Evolutionary conservation across 345 rosid genomes (phyloP).

Genomic region (Streptanthus diversifolius): DNA sequence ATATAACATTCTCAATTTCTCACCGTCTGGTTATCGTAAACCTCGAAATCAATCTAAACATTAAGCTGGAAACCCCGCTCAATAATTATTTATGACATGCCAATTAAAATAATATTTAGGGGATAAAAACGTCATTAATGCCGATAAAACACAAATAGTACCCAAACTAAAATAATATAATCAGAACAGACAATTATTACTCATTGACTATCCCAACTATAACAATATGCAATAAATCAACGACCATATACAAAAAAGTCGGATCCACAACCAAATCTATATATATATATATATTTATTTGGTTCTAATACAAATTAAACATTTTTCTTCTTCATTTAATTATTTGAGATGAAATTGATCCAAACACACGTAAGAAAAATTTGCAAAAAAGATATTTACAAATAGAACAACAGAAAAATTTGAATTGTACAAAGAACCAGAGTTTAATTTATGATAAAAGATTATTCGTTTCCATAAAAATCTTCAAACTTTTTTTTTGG

Average conservation of each 20-base stretch:
- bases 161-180: conserved; percentile 7
- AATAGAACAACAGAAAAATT: neutral
- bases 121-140: conserved; percentile 5
- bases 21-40: neutral
- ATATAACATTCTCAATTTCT: neutral
- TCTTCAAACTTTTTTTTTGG: neutral
- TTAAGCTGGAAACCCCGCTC: neutral
- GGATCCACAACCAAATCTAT: conserved; percentile 4
- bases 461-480: neutral
- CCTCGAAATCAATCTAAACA: neutral
- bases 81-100: conserved; percentile 1
- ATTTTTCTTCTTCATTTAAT: neutral
- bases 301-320: neutral
- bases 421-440: conserved; percentile 3
- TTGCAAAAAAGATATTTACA: neutral
- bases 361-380: neutral
- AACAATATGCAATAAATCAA: conserved; percentile 7
- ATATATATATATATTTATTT: no score
- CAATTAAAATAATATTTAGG: neutral
- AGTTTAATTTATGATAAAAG: neutral
- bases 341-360: neutral
- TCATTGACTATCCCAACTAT: conserved; percentile 38
- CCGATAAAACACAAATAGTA: conserved; percentile 2
- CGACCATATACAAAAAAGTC: conserved; percentile 23
- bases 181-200: conserved; percentile 27